Conservation (phyloP, 495 filamentous ascomycete species). For the Trichoderma orchidacearum region DNA sequence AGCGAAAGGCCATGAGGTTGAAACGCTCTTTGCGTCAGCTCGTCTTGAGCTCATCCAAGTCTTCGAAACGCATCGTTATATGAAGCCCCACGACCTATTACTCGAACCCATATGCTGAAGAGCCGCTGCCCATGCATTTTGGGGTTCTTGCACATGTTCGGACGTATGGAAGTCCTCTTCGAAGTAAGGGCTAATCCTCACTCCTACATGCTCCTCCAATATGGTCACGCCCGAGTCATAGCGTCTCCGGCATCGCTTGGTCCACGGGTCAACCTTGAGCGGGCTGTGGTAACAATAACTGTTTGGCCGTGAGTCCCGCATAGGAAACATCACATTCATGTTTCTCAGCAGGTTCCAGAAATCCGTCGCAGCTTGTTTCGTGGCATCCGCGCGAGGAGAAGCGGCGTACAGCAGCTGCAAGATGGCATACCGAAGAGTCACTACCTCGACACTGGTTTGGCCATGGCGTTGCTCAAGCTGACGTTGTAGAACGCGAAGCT, state of each 20-base stretch:
- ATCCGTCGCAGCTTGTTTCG: not conserved
- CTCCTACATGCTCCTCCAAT: not conserved
- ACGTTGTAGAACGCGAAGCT: not conserved
- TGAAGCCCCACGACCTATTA: not conserved
- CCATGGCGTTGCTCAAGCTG: not conserved
- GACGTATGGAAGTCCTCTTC: conserved; percentile 4
- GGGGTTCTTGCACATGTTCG: conserved; percentile 1
- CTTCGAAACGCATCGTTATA: not conserved
- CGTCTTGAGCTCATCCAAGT: not conserved
- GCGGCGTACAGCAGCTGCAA: not conserved
- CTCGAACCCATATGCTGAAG: not conserved
- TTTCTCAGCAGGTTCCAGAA: not conserved
- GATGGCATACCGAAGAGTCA: conserved; percentile 3
- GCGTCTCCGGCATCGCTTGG: conserved; percentile 1
- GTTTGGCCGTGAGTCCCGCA: not conserved
- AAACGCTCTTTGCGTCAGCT: not conserved
- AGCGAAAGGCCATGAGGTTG: not conserved
- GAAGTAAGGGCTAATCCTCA: conserved; percentile 3
- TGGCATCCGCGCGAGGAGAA: not conserved
- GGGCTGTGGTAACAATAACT: conserved; percentile 3
- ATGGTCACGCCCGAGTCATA: not conserved
- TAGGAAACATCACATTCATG: not conserved
- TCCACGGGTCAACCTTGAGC: conserved; percentile 4
- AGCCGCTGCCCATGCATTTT: conserved; percentile 1
- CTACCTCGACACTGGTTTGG: not conserved